Evolutionary conservation across 495 filamentous ascomycete species (phyloP), one percentile per base, ranked within the genome.

Genomic region (Echria macrotheca): DNA sequence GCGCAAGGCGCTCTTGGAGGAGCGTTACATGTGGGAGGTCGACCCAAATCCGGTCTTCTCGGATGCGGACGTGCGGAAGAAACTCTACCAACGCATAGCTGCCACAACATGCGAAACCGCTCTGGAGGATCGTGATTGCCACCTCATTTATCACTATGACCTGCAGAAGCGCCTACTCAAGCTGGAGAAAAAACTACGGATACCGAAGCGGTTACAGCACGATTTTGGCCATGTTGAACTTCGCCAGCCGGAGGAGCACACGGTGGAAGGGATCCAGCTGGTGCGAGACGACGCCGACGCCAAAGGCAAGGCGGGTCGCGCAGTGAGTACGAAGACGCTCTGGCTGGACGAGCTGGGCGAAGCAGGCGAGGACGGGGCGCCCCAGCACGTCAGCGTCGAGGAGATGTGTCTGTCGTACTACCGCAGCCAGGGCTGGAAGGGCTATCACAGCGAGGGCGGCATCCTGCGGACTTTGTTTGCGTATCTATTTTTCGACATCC

Each of bases 331-430:
- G 32, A 89, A 93, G 56, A 97, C 93, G 0, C 71, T 86, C 29
- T 98, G 93, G 93, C 63, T 93, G 17, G 89, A 96, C 64, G 82
- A 83, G 53, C 59, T 72, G 2, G 82, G 82, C 61, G 76, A 69
- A 32, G 78, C 75, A 29, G 80, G 75, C 15, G 83, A 94, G 66
- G 91, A 89, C 58, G 71, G 76, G 45, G 21, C 49, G 9, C 41
- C 43, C 0, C 36, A 38, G 5, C 58, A 63, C 14, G 61, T 65
- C 46, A 59, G 87, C 53, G 77, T 96, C 10, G 93, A 98, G 68
- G 86, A 74, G 39, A 95, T 98, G 91, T 96, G 91, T 63, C 73
- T 98, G 35, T 87, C 80, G 37, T 76, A 80, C 71, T 98, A 97
- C 65, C 80, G 86, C 28, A 74, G 75, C 21, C 76, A 86, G 44